These are phyloP conservation scores for Wickerhamomyces sp. DNA, from an alignment of 1,139 yeast genomes.

Conservation along the genomic window DNA sequence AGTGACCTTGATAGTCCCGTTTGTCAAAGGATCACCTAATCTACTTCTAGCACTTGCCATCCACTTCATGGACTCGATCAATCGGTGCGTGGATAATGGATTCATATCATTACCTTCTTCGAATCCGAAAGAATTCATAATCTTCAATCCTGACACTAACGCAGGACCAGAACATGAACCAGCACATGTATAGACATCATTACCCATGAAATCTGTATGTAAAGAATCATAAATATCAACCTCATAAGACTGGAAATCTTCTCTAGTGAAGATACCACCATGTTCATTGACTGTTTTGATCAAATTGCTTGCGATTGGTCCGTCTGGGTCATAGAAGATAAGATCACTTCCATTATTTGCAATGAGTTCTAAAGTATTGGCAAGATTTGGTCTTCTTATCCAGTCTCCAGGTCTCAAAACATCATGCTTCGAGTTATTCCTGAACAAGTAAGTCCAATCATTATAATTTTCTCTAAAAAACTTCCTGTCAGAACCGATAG, in stretches of 20 bases:
- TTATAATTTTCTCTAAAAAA: slow-evolving; percentile 29
- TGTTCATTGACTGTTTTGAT: slow-evolving; percentile 38
- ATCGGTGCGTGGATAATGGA: slow-evolving; percentile 53
- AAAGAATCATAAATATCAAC: slow-evolving; percentile 56
- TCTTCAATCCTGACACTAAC: slow-evolving; percentile 65
- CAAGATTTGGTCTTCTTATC: slow-evolving; percentile 54
- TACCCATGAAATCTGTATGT: slow-evolving; percentile 37
- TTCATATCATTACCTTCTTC: slow-evolving; percentile 38
- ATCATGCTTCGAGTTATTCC: slow-evolving; percentile 26
- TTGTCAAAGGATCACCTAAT: slow-evolving; percentile 58
- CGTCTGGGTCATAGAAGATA: slow-evolving; percentile 77
- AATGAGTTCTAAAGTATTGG: slow-evolving; percentile 59
- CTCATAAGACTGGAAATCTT: slow-evolving; percentile 62
- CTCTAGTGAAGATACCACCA: slow-evolving; percentile 57
- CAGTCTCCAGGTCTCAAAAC: slow-evolving; percentile 51
- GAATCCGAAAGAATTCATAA: slow-evolving; percentile 42
- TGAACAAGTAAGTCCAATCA: slow-evolving; percentile 53
- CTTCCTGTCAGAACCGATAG: slow-evolving; percentile 33
- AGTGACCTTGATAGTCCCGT: slow-evolving; percentile 30
- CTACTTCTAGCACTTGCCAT: slow-evolving; percentile 79
- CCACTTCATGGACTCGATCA: slow-evolving; percentile 91
- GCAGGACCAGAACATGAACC: slow-evolving; percentile 89
- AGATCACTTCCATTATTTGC: slow-evolving; percentile 74
- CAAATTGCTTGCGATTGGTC: slow-evolving; percentile 61
- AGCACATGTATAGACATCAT: slow-evolving; percentile 58